Evolutionary conservation across 306 rosid genomes (phyloP), one percentile per base, ranked within the genome.

Genomic region (Sechiopsis laciniata): DNA sequence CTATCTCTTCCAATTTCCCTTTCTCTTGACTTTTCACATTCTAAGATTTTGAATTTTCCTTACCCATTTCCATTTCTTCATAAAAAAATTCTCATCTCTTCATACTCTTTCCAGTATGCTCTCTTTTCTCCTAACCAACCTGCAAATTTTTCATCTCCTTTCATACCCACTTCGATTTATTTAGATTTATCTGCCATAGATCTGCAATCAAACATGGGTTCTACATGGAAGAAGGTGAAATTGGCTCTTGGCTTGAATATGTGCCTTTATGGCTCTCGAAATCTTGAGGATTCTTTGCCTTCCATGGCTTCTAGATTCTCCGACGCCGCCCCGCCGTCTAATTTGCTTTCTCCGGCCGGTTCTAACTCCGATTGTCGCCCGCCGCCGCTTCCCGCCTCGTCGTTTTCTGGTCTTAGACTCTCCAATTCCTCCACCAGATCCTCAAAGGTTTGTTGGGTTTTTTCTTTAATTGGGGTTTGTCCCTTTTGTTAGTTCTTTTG

Each of bases 141-240:
- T 5, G 21, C 6, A 11, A 45, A 11, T 0, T 42, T 20, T 67
- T 67, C 72, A 45, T 67, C 2, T 46, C 3, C 35, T 19, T 7
- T 20, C 55, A 21, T 67, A 46, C 73, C 73, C 73, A 68, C 56
- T 46, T 68, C 57, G 73, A 12, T 68, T 68, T 10, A 12, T 42
- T 20, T 68, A 67, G 73, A 22, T 45, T 67, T 46, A 8, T 22
- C n/a, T 40, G 5, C 54, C 29, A 3, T 68, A 20, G 20, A 68
- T 68, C 73, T 48, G 26, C n/a, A 55, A 0, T 68, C 6, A 3
- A 68, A 6, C 56, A 74, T 74, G 77, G 71, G 59, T 24, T 46
- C 71, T 11, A 60, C 64, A 22, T 74, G 77, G 77, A 74, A 60
- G 71, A 74, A 74, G 65, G 10, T 74, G 24, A 74, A 74, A 17